Conservation (phyloP, 352 stramenopile genomes). For the Hyaloperonospora arabidopsidis region DNA sequence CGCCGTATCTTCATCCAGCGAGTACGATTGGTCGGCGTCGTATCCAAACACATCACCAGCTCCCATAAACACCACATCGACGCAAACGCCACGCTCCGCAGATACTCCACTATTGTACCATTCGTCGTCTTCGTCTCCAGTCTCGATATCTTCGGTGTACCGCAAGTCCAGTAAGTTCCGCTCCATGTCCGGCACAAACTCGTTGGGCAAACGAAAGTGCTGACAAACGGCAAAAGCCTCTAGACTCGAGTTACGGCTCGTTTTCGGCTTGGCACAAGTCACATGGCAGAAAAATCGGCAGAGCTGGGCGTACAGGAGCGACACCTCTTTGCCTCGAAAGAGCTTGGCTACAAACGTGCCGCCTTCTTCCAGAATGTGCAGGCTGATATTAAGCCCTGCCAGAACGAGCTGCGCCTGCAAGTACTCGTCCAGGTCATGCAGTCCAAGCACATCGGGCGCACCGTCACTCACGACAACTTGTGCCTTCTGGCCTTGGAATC, state of each 20-base stretch:
- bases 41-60: conserved; percentile 72
- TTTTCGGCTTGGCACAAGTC: conserved; percentile 78
- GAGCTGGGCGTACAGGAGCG: conserved; percentile 65
- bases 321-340: conserved; percentile 77
- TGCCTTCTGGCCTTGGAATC: conserved; percentile 74
- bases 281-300: conserved; percentile 61
- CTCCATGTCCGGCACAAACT: conserved; percentile 57
- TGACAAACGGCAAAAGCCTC: conserved; percentile 79
- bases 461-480: conserved; percentile 99
- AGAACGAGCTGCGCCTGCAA: conserved; percentile 75
- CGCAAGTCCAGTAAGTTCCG: conserved; percentile 60
- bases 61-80: conserved; percentile 58
- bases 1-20: conserved; percentile 38
- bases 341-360: conserved; percentile 83
- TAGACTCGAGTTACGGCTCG: conserved; percentile 79
- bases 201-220: conserved; percentile 43
- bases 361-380: conserved; percentile 60
- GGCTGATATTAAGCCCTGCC: conserved; percentile 68
- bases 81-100: conserved; percentile 39
- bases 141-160: conserved; percentile 44
- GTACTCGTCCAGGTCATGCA: conserved; percentile 81
- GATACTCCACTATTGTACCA: conserved; percentile 30
- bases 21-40: conserved; percentile 81
- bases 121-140: conserved; percentile 20
- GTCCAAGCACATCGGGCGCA: conserved; percentile 93